Base-by-base conservation (phyloP, 495 filamentous ascomycete genomes). In the Lepraria neglecta region DNA sequence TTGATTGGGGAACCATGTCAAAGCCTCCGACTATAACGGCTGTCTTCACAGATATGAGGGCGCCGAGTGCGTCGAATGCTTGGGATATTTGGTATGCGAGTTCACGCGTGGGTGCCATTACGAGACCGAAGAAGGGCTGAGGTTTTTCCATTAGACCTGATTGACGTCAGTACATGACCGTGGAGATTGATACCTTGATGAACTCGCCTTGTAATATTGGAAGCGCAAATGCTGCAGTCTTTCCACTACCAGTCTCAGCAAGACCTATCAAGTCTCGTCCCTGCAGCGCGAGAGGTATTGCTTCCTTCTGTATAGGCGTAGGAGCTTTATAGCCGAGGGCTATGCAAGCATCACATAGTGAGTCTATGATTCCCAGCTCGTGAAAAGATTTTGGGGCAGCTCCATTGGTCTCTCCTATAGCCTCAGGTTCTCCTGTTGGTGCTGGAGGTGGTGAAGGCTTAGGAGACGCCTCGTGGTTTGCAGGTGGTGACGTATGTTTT, bases 201-300 rank as follows among this genome's bases (percentile, higher is more conserved):
- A 35, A 55, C 56, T 63, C 66, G 70, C 77, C 76, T 77, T 95
- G 90, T 4, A 96, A 78, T 46, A 97, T 92, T 1, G 94, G 94
- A 0, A 98, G 73, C 0, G 87, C 87, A 70, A 97, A 98, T 0
- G 94, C 90, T 3, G 89, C 92, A 0, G 87, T 97, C 74, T 98
- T 98, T 71, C 94, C 94, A 70, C 83, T 87, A 65, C 94, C 94
- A 0, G 94, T 98, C 72, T 98, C 92, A 33, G 94, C 92, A 27
- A 97, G 79, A 40, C 91, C 94, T 64, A 98, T 96, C 31, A 97
- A 75, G 73, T 97, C 94, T 64, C 90, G 81, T 28, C 87, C 86
- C 64, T 86, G 74, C 11, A 97, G 78, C 44, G 92, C 92, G 17
- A 90, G 72, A 1, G 94, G 94, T 64, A 95, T 92, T 1, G 88